A percentile compares a stretch with the other conserved stretches of the same genome.
Evolutionary conservation across 1,284 basidiomycete species (phyloP).

Genomic region (Sporisorium scitamineum): DNA sequence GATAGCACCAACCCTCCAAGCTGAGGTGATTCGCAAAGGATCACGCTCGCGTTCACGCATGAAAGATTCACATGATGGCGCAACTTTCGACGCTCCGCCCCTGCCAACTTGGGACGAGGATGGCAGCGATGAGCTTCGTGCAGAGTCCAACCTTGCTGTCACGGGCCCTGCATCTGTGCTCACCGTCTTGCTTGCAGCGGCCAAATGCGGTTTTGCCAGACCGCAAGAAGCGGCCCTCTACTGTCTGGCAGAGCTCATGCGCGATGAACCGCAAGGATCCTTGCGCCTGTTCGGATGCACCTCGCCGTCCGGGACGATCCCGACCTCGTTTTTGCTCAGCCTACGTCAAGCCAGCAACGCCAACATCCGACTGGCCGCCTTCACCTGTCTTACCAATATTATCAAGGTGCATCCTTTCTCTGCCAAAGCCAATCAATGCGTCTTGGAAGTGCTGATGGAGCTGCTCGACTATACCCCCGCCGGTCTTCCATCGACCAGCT

Average conservation of each 20-base stretch:
- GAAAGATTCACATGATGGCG: constrained; percentile 22
- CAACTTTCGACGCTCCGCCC: constrained; percentile 18
- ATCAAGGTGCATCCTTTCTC: constrained; percentile 60
- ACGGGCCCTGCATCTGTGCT: constrained; percentile 28
- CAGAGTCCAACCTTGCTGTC: constrained; percentile 5
- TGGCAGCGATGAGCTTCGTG: constrained; percentile 13
- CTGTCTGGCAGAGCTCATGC: constrained; percentile 54
- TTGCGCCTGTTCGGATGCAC: constrained; percentile 33
- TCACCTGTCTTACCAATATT: constrained; percentile 60
- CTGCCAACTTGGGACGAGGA: constrained; percentile 45
- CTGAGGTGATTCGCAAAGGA: constrained; percentile 47
- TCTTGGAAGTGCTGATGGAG: constrained; percentile 60
- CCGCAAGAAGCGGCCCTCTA: constrained; percentile 61
- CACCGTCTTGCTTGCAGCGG: constrained; percentile 45
- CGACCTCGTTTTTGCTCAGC: constrained; percentile 56
- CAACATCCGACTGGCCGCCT: constrained; percentile 60
- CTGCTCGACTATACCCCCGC: constrained; percentile 48
- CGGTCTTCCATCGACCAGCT: constrained; percentile 4
- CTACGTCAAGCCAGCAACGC: constrained; percentile 47
- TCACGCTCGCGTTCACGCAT: constrained; percentile 42
- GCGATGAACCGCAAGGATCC: constrained; percentile 41
- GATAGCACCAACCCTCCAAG: constrained; percentile 21
- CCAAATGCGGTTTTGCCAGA: constrained; percentile 56
- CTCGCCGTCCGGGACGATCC: constrained; percentile 50
- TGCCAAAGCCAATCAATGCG: constrained; percentile 55